Evolutionary conservation across 495 filamentous ascomycete genomes (phyloP).

Genomic region (Hypomontagnella submonticulosa): DNA sequence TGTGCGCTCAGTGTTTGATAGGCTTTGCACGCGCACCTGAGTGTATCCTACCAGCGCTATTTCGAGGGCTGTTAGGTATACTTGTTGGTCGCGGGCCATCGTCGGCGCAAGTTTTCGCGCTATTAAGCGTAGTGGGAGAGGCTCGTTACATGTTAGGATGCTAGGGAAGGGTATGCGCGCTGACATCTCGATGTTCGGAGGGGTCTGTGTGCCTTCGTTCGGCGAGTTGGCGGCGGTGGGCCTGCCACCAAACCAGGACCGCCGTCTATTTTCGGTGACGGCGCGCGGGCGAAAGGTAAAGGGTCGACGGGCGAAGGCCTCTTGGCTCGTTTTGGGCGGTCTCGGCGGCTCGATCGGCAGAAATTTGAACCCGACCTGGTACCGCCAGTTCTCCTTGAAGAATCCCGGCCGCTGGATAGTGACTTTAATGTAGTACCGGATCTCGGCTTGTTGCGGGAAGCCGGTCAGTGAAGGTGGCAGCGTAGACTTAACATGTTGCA

Average conservation of each 20-base stretch:
- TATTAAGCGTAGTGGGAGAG: slow-evolving; percentile 82
- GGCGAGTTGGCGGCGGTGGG: slow-evolving; percentile 17
- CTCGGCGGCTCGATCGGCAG: slow-evolving; percentile 92
- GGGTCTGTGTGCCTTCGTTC: slow-evolving; percentile 21
- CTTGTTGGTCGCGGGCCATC: slow-evolving; percentile 58
- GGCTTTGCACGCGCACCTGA: slow-evolving; percentile 76
- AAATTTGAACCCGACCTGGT: slow-evolving; percentile 74
- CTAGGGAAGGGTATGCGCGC: slow-evolving; percentile 87
- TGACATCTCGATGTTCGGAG: slow-evolving; percentile 71
- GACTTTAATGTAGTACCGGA: slow-evolving; percentile 92
- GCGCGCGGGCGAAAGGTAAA: slow-evolving; percentile 73
- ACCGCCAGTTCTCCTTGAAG: slow-evolving; percentile 86
- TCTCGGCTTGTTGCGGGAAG: slow-evolving; percentile 84
- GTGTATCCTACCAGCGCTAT: slow-evolving; percentile 85
- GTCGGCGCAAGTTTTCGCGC: slow-evolving; percentile 76
- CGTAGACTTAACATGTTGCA: slow-evolving; percentile 81
- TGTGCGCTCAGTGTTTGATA: slow-evolving; percentile 69
- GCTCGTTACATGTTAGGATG: slow-evolving; percentile 87
- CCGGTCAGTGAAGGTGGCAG: slow-evolving; percentile 88
- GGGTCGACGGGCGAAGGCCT: slow-evolving; percentile 83
- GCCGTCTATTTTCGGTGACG: slow-evolving; percentile 47
- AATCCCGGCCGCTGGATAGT: slow-evolving; percentile 84
- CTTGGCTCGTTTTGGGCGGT: slow-evolving; percentile 70
- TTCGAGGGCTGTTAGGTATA: slow-evolving; percentile 82
- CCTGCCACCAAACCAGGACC: slow-evolving; percentile 61